Base-by-base conservation (phyloP, 2,329 filamentous ascomycete genomes). In the Madurella fahalii region DNA sequence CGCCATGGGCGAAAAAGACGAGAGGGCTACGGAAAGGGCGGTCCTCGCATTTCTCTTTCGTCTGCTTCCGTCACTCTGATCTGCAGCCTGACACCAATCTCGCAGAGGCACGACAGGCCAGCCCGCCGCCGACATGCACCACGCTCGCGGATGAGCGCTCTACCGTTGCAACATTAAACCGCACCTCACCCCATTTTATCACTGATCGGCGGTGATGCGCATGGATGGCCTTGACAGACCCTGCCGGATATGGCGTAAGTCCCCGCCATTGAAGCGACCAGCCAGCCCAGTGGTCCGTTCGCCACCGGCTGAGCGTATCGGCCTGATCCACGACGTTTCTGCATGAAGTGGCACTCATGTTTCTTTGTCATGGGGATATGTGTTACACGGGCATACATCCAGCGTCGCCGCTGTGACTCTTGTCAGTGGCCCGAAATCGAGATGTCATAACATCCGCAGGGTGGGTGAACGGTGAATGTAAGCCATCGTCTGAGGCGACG, bases 171-270 rank as follows among this genome's bases (percentile, higher is more conserved):
- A 61, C 61, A 54, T 53, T 49, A 41, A 31, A 43, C 58, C 56
- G 56, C 58, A 61, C 47, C 48, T 53, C 53, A 54, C 53, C 52
- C 52, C 30, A 50, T 47, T 58, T 43, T 42, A 50, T 50, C 47
- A 50, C 45, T 43, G 64, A 64, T 65, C 63, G 57, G 50, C 63
- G 53, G 43, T 42, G 41, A 47, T 49, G 55, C 46, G 58, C 58
- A 57, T 53, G 56, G 51, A 44, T 47, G 37, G 47, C 48, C 49
- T 25, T 52, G 48, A 17, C 31, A 2, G 39, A 34, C 49, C 44
- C 42, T 53, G 55, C 51, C 57, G 50, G n/a, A n/a, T 53, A 62
- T 61, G 61, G 57, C 57, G 61, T 60, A 59, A 47, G 34, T 47
- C 32, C 55, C 52, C 50, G 50, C 46, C 43, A 43, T 43, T 41